These are phyloP conservation scores for Puccinia coronata DNA, from an alignment of 1,284 basidiomycete genomes.

Conservation along the genomic window DNA sequence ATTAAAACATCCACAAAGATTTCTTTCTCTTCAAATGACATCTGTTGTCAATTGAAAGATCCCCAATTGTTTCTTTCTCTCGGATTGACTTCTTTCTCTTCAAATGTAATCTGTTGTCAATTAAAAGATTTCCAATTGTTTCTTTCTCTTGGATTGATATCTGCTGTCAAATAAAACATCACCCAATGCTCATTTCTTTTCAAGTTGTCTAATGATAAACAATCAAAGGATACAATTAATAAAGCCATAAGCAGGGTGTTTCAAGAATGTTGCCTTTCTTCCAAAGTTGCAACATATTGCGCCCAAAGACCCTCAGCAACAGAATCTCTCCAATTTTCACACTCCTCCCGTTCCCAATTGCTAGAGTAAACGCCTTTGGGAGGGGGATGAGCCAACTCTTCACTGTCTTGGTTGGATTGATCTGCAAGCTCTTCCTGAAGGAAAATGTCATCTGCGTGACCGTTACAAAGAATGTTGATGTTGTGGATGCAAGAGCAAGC, in stretches of 20 bases:
- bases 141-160: too few species aligned
- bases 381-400: not conserved
- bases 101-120: too few species aligned
- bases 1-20: too few species aligned
- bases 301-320: not conserved
- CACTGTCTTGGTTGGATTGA: not conserved
- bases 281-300: not conserved
- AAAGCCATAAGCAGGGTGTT: not conserved
- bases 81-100: too few species aligned
- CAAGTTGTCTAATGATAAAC: too few species aligned
- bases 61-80: too few species aligned
- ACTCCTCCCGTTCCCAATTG: not conserved
- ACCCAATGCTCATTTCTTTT: too few species aligned
- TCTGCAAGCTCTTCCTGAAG: not conserved
- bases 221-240: not conserved
- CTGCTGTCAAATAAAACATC: too few species aligned
- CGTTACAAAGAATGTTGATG: slow-evolving; percentile 3
- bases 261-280: not conserved
- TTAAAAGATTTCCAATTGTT: too few species aligned
- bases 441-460: not conserved
- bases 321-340: not conserved
- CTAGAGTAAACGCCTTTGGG: not conserved
- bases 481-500: not conserved
- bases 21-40: too few species aligned
- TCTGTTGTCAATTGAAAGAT: too few species aligned